These are phyloP conservation scores for Debaryomyces psychrophilus DNA, from an alignment of 1,139 yeast genomes.

Conservation along the genomic window DNA sequence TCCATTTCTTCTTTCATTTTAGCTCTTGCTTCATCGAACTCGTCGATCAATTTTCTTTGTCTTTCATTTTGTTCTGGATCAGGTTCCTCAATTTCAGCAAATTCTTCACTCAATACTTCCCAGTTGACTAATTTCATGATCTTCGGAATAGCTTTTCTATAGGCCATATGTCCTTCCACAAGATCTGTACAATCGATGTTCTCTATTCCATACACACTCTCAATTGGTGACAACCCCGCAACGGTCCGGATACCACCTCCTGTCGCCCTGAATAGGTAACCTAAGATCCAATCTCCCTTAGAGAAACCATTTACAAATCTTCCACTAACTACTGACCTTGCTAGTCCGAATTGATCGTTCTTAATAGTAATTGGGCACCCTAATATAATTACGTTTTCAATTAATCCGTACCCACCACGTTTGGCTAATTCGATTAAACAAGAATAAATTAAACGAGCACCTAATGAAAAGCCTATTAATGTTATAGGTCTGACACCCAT, in stretches of 20 bases:
- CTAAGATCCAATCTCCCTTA: constrained; percentile 93
- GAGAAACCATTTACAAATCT: constrained; percentile 89
- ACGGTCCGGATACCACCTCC: constrained; percentile 91
- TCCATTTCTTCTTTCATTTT: constrained; percentile 48
- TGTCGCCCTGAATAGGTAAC: constrained; percentile 92
- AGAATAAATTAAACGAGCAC: constrained; percentile 90
- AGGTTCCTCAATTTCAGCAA: constrained; percentile 94
- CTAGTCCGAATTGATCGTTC: constrained; percentile 74
- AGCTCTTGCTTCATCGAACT: constrained; percentile 83
- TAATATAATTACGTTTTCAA: constrained; percentile 85
- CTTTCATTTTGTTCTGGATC: constrained; percentile 86
- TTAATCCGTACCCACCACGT: constrained; percentile 82
- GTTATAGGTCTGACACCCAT: constrained; percentile 93
- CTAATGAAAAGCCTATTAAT: constrained; percentile 89
- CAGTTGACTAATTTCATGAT: constrained; percentile 70
- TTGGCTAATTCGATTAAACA: constrained; percentile 86
- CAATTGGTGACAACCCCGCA: constrained; percentile 84
- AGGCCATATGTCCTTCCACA: constrained; percentile 96
- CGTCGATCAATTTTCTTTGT: constrained; percentile 77
- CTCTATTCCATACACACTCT: constrained; percentile 65
- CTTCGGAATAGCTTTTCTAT: constrained; percentile 89
- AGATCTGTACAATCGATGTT: constrained; percentile 84
- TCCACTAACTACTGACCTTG: constrained; percentile 88
- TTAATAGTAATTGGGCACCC: constrained; percentile 90
- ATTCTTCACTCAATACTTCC: constrained; percentile 86